Evolutionary conservation across 768 basidiomycete species (phyloP), one percentile per base, ranked within the genome.

Genomic region (Mycena metata): DNA sequence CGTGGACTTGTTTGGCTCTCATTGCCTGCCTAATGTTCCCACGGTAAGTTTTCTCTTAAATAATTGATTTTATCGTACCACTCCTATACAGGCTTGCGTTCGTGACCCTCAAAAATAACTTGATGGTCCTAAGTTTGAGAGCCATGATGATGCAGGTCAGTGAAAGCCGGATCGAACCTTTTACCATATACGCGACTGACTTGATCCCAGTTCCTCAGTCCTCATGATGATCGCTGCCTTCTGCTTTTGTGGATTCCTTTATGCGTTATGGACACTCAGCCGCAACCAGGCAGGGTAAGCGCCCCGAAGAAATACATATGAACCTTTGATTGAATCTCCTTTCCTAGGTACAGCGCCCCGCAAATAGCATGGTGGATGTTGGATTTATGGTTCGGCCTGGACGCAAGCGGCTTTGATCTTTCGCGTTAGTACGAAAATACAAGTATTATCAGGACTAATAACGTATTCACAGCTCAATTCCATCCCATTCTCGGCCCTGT

Each of bases 351-450:
- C 9, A 71, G 72, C n/a, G 41, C 51, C 9, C 35, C 64, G 7
- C 67, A 66, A 30, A 94, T 96, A 60, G 90, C 91, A 0, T 98
- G 95, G 96, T 97, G 95, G 95, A 94, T 98, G 90, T 85, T 96
- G 24, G 94, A 96, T 75, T 78, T 96, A 12, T 95, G 89, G 88
- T 98, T 99, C 75, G 97, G 97, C n/a, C 85, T 99, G 8, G 97
- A 98, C 79, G 95, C 96, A 0, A 89, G 85, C 52, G 96, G 96
- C 5, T 98, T 99, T 74, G 88, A 94, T 70, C 84, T 83, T 74
- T 89, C 96, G 24, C 86, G 95, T 95, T 66, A 74, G 92, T 86
- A 26, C 6, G 47, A 50, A 17, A 24, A 9, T 59, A 23, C 24
- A 23, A 16, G 11, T 21, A 36, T 33, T 47, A 49, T 36, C 33